These are phyloP conservation scores for Tephrocybe sp. DNA, from an alignment of 768 basidiomycete genomes.

Conservation along the genomic window DNA sequence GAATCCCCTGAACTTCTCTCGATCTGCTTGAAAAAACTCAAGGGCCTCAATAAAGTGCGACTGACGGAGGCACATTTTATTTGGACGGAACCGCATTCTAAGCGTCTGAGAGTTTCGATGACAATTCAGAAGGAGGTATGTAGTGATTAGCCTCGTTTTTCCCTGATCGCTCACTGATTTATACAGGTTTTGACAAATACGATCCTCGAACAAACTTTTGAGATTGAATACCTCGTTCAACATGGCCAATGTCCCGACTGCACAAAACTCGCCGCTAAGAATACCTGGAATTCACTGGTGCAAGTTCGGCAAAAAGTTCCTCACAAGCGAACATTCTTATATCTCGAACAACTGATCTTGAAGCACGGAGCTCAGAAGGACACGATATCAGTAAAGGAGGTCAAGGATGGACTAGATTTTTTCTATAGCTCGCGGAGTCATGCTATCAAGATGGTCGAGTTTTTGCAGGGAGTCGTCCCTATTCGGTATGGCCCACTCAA, in stretches of 20 bases:
- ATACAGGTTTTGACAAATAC: slow-evolving; percentile 88
- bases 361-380: slow-evolving; percentile 97
- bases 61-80: slow-evolving; percentile 98
- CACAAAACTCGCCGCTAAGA: slow-evolving; percentile 92
- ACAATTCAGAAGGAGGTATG: slow-evolving; percentile 98
- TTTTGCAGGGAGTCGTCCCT: slow-evolving; percentile 84
- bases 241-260: slow-evolving; percentile 96
- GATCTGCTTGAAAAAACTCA: slow-evolving; percentile 92
- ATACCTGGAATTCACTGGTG: slow-evolving; percentile 97
- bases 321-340: slow-evolving; percentile 97
- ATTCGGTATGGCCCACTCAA: slow-evolving; percentile 56
- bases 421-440: slow-evolving; percentile 91
- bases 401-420: slow-evolving; percentile 93
- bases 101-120: slow-evolving; percentile 86
- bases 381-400: slow-evolving; percentile 90
- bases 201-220: slow-evolving; percentile 95
- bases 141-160: not conserved
- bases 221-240: slow-evolving; percentile 93
- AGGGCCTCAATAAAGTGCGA: slow-evolving; percentile 90
- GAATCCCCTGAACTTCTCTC: slow-evolving; percentile 94
- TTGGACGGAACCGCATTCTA: slow-evolving; percentile 99
- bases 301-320: slow-evolving; percentile 99
- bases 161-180: not conserved
- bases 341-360: slow-evolving; percentile 94
- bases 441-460: slow-evolving; percentile 96